These are phyloP conservation scores for Brassica hybrid DNA, from an alignment of 441 rosid species.

Conservation along the genomic window DNA sequence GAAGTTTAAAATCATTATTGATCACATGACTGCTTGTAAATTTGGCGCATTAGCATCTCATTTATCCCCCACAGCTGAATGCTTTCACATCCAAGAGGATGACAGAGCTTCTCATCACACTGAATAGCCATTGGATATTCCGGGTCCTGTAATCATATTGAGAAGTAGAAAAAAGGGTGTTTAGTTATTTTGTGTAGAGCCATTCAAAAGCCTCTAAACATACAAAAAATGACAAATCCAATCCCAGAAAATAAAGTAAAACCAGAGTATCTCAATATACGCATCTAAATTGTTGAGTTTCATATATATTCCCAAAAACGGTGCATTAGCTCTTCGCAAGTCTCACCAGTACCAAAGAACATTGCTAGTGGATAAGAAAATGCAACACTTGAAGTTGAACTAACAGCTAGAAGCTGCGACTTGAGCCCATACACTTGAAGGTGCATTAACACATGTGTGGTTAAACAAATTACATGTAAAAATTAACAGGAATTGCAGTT, in stretches of 20 bases:
- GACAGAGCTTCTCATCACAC: conserved; percentile 64
- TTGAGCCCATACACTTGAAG: background rate
- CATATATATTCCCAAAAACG: conserved; percentile 49
- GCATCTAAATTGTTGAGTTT: background rate
- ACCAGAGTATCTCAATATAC: background rate
- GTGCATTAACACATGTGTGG: background rate
- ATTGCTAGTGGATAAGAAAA: conserved; percentile 68
- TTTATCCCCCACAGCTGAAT: background rate
- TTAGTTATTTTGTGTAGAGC: background rate
- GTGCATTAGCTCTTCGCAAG: conserved; percentile 47
- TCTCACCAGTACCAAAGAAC: conserved; percentile 62
- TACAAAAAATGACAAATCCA: background rate
- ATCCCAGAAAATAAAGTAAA: background rate
- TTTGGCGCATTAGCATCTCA: background rate
- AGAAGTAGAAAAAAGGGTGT: too few relatives aligned
- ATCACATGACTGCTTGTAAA: background rate
- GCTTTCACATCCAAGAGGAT: background rate
- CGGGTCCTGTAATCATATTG: conserved; percentile 55
- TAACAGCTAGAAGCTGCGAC: conserved; percentile 17
- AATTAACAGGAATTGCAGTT: background rate
- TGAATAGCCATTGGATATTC: conserved; percentile 57
- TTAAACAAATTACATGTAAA: background rate
- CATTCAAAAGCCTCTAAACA: background rate
- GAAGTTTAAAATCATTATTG: too few relatives aligned
- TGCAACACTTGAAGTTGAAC: conserved; percentile 41